Evolutionary conservation across 2,329 filamentous ascomycete species (phyloP).

Genomic region (Bipolaris sorokiniana): DNA sequence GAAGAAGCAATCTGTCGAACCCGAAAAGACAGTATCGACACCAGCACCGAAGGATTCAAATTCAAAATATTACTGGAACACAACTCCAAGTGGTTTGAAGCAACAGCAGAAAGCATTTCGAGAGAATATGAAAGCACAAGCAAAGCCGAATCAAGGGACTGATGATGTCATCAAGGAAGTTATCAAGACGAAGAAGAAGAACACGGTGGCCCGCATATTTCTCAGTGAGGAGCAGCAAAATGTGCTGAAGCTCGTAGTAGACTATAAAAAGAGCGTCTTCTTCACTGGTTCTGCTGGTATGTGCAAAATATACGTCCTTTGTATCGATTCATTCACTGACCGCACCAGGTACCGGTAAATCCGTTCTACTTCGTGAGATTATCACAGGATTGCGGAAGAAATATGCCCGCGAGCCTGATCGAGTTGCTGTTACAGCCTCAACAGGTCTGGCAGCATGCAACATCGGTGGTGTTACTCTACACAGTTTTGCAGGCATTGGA

Average conservation of each 20-base stretch:
- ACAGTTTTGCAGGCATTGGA: constrained; percentile 95
- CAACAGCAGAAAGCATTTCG: constrained; percentile 77
- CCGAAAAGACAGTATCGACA: constrained; percentile 49
- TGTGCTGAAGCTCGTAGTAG: constrained; percentile 81
- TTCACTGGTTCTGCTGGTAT: constrained; percentile 91
- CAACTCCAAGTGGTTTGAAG: constrained; percentile 74
- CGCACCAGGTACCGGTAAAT: constrained; percentile 79
- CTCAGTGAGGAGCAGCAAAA: constrained; percentile 86
- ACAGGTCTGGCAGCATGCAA: constrained; percentile 97
- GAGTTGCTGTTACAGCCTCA: constrained; percentile 91
- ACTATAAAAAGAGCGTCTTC: constrained; percentile 86
- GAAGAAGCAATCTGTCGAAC: constrained; percentile 44
- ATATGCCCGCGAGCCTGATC: constrained; percentile 75
- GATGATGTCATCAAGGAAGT: constrained; percentile 58
- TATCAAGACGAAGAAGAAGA: constrained; percentile 51
- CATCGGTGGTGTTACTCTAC: constrained; percentile 91
- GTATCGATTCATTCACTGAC: constrained; percentile 7
- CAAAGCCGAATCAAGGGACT: constrained; percentile 46
- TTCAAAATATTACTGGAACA: constrained; percentile 68
- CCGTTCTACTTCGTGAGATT: constrained; percentile 90
- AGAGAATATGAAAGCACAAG: constrained; percentile 63
- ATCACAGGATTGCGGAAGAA: constrained; percentile 82
- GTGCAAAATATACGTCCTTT: constrained; percentile 2
- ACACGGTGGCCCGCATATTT: constrained; percentile 64
- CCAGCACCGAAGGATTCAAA: constrained; percentile 51